These are phyloP conservation scores for Hevea brasiliensis DNA, from an alignment of 345 rosid genomes.

Conservation along the genomic window DNA sequence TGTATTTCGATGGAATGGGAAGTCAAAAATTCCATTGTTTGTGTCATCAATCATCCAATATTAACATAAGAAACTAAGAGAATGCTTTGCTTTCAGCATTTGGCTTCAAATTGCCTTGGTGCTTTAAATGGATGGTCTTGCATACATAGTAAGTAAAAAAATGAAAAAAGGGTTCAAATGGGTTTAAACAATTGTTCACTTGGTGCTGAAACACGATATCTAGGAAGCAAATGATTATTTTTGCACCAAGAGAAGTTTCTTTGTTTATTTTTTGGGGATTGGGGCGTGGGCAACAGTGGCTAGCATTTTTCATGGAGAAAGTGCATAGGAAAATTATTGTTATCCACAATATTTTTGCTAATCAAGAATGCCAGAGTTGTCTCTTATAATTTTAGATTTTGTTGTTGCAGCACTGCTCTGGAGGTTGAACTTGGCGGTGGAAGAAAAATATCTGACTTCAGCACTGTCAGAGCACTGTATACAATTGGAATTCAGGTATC, in stretches of 20 bases:
- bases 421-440: slow-evolving; percentile 96
- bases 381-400: slow-evolving; percentile 15
- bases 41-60: neutral
- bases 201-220: neutral
- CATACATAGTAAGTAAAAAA: neutral
- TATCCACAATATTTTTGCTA: neutral
- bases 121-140: neutral
- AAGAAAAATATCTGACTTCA: slow-evolving; percentile 81
- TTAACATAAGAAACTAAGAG: neutral
- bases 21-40: neutral
- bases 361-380: neutral
- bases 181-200: neutral
- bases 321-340: neutral
- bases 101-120: neutral
- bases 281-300: neutral
- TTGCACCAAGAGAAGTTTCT: neutral
- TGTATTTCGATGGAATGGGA: neutral
- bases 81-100: too few relatives aligned
- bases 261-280: too few relatives aligned
- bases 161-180: neutral
- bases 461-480: slow-evolving; percentile 76
- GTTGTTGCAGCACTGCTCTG: slow-evolving; percentile 62
- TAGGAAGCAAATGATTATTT: neutral
- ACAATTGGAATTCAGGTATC: slow-evolving; percentile 84
- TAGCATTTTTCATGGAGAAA: neutral